These are phyloP conservation scores for Fusarium camptoceras DNA, from an alignment of 2,329 filamentous ascomycete species.

Conservation along the genomic window DNA sequence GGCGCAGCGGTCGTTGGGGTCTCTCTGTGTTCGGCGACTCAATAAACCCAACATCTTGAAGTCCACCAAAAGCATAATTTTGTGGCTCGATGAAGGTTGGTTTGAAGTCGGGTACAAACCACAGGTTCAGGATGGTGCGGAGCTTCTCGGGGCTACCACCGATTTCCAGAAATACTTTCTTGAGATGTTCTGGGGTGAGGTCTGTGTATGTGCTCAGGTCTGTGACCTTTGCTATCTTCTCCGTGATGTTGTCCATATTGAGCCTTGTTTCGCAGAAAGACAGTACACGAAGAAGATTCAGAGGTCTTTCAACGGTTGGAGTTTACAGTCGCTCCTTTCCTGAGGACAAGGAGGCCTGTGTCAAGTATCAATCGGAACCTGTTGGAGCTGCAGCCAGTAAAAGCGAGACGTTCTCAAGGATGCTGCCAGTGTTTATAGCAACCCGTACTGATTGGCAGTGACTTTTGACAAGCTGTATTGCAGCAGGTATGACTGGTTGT, in stretches of 20 bases:
- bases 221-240: constrained; percentile 7
- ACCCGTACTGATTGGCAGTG: not conserved
- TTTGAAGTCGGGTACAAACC: constrained; percentile 8
- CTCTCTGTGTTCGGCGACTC: not conserved
- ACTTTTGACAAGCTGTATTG: too few relatives aligned
- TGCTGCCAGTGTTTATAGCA: not conserved
- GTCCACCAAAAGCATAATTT: not conserved
- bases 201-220: constrained; percentile 13
- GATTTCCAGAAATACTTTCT: not conserved
- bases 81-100: not conserved
- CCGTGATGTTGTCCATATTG: not conserved
- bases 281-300: accelerated
- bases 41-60: not conserved
- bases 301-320: too few relatives aligned
- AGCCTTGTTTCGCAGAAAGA: not conserved
- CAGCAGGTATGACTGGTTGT: not conserved
- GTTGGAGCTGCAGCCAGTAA: not conserved
- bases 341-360: not conserved
- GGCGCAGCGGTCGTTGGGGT: not conserved
- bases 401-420: accelerated
- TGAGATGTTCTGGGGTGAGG: constrained; percentile 1
- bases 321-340: not conserved
- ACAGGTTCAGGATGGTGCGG: constrained; percentile 2
- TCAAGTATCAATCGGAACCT: not conserved
- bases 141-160: constrained; percentile 4